These are phyloP conservation scores for Pterocarpus macrocarpus DNA, from an alignment of 306 rosid species.

Conservation along the genomic window DNA sequence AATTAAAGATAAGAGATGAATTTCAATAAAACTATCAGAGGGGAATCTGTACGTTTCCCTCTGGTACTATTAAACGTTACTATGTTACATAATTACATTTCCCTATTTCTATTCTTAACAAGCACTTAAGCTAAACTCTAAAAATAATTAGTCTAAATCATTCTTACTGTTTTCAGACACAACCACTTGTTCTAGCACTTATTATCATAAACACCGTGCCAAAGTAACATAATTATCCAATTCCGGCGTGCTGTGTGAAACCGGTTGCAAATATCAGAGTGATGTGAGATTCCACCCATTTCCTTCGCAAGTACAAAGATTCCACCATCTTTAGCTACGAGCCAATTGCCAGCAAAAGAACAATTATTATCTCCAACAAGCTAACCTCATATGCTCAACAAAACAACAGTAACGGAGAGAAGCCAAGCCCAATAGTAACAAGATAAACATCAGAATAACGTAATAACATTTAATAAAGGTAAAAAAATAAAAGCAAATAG, in stretches of 20 bases:
- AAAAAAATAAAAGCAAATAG: not conserved
- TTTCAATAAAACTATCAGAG: not conserved
- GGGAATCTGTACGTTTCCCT: not conserved
- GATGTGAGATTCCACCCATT: conserved; percentile 5
- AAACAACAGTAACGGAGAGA: not conserved
- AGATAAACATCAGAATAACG: not conserved
- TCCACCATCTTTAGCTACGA: not conserved
- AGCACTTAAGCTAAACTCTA: not conserved
- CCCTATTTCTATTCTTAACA: not conserved
- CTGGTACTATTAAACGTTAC: not conserved
- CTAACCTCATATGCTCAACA: not conserved
- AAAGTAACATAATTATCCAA: conserved; percentile 3
- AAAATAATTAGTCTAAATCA: not conserved
- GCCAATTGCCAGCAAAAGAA: not conserved
- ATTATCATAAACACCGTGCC: not conserved
- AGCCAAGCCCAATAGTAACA: not conserved
- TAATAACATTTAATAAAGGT: not conserved
- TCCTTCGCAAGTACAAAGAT: conserved; percentile 27
- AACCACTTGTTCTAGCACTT: not conserved
- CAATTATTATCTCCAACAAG: not conserved
- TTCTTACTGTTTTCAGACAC: not conserved
- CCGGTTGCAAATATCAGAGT: not conserved
- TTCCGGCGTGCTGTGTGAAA: not conserved
- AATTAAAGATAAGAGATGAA: not conserved
- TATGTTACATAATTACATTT: not conserved